These are phyloP conservation scores for Flueggea neowawraea DNA, from an alignment of 441 rosid genomes.

Conservation along the genomic window DNA sequence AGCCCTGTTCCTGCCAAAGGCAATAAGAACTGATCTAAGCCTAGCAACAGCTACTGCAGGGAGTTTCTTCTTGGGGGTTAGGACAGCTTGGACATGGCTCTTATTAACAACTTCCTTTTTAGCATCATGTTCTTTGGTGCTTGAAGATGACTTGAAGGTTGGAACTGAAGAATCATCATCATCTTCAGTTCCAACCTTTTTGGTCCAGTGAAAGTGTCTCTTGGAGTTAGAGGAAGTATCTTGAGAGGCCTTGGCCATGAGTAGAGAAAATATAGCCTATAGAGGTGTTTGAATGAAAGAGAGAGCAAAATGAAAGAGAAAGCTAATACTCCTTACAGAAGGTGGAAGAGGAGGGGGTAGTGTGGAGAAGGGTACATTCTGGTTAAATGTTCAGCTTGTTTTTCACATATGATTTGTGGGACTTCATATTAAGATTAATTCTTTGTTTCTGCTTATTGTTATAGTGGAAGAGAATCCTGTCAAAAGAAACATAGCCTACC, in stretches of 20 bases:
- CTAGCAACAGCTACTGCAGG: conserved; percentile 75
- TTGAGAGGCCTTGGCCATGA: conserved; percentile 55
- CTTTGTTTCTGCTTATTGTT: conserved; percentile 25
- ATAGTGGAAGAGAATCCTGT: conserved; percentile 57
- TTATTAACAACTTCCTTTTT: conserved; percentile 19
- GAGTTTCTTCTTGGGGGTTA: conserved; percentile 59
- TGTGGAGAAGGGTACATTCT: no score
- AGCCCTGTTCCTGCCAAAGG: conserved; percentile 50
- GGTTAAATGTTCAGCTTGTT: no score
- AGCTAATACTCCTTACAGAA: conserved; percentile 15
- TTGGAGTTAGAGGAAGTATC: conserved; percentile 55
- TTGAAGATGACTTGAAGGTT: conserved; percentile 33
- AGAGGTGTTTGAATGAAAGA: conserved; percentile 10
- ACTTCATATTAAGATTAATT: conserved; percentile 19
- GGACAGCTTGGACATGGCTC: conserved; percentile 16
- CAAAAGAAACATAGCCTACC: conserved; percentile 54
- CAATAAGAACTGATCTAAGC: conserved; percentile 66
- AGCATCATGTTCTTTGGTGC: conserved; percentile 19
- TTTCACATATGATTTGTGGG: conserved; percentile 25
- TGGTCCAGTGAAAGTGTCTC: conserved; percentile 89
- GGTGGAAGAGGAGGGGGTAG: conserved; percentile 10
- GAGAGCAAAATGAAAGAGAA: conserved; percentile 1
- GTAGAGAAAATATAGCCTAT: conserved; percentile 7
- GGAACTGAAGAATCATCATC: conserved; percentile 34
- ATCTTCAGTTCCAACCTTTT: conserved; percentile 58